phyloP scores from a whole-genome alignment of 1,139 yeast species.

The Diutina catenulata region DNA sequence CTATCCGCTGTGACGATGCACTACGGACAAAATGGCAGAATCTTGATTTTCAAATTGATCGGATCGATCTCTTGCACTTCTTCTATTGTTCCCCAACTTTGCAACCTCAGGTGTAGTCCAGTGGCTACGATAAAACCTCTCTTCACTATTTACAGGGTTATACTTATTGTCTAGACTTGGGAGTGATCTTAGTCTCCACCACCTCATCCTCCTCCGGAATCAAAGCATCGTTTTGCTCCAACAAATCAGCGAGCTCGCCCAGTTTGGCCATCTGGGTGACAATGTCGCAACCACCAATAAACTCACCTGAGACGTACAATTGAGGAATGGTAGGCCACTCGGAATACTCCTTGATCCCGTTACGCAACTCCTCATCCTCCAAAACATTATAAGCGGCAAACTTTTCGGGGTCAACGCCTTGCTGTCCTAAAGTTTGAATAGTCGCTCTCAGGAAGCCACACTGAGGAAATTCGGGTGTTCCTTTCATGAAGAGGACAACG shows the following conservation, averaged over 20 bases:
- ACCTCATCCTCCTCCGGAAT: conserved; percentile 58
- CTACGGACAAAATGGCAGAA: too few relatives aligned
- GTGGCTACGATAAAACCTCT: too few relatives aligned
- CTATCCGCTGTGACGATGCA: too few relatives aligned
- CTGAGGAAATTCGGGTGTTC: conserved; percentile 96
- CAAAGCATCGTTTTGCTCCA: conserved; percentile 70
- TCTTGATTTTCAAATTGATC: too few relatives aligned
- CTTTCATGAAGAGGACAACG: conserved; percentile 91
- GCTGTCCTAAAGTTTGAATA: conserved; percentile 85
- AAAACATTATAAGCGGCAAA: conserved; percentile 96
- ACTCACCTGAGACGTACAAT: conserved; percentile 63
- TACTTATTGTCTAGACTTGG: background rate
- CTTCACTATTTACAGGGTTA: conserved; percentile 1
- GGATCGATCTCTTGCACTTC: too few relatives aligned
- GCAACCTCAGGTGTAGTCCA: too few relatives aligned
- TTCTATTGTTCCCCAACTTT: too few relatives aligned
- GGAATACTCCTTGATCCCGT: conserved; percentile 76
- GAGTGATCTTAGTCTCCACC: background rate
- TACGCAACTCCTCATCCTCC: conserved; percentile 86
- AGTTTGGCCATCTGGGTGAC: conserved; percentile 81
- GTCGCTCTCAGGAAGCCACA: conserved; percentile 97
- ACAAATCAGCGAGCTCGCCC: conserved; percentile 81
- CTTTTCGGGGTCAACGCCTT: conserved; percentile 92
- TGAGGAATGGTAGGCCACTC: conserved; percentile 93
- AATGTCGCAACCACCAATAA: conserved; percentile 96